Base-by-base conservation (phyloP, 108 stramenopile genomes). In the Cyclotella choctawhatcheeana region DNA sequence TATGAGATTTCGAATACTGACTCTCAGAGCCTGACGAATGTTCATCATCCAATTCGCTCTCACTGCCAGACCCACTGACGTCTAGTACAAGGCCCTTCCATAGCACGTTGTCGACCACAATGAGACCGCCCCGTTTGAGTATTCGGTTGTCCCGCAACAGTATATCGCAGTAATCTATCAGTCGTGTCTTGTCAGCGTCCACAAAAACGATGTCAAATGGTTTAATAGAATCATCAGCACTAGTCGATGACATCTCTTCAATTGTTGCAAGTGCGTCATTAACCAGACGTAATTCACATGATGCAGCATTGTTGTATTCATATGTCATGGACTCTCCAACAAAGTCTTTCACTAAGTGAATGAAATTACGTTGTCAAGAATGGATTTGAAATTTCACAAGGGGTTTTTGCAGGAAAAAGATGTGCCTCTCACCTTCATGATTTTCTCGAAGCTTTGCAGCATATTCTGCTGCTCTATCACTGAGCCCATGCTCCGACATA, bases 21-120 rank as follows among this genome's bases (percentile, higher is more conserved):
- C 40, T 10, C 10, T 58, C 54, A 24, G 40, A 22, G 20, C 13
- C 40, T 20, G 25, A 18, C 1, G 34, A 59, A 60, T 35, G 24
- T 18, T 74, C 69, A 29, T 71, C 56, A 40, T 47, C 25, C 34
- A 51, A 69, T 14, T 74, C 51, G 62, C 75, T 70, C 7, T 73
- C 75, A 18, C 81, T 68, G 16, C 40, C 66, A 64, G 69, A 71
- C 20, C 61, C 55, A 67, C 69, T 69, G 20, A 87, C 86, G 44
- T 84, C 89, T 40, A 95, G 24, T 7, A 97, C 97, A 17, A 92
- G 71, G 13, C 94, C 97, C 70, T 96, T 96, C 93, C 92, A 97
- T 25, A 97, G 70, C 32, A 94, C 93, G 83, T 97, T 97, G 72
- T 97, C 97, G 8, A 95, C 90, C 14, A 97, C 67, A 44, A 96